A percentile compares a stretch with the other conserved stretches of the same genome.
Conservation (phyloP, 768 basidiomycete species). For the Lepiota venenata region DNA sequence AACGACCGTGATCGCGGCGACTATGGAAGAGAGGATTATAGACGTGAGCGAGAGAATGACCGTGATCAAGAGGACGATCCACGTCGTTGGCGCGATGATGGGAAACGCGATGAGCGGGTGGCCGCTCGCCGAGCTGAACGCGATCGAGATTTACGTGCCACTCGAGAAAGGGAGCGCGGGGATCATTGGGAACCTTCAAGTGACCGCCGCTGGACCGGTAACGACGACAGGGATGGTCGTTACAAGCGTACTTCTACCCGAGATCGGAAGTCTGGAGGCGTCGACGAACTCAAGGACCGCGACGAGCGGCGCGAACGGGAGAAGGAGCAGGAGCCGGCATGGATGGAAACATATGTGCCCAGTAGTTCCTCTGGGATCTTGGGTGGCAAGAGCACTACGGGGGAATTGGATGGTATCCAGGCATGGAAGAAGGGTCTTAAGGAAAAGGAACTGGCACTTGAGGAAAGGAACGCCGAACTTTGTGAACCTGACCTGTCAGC, state of each 20-base stretch:
- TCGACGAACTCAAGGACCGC: constrained; percentile 43
- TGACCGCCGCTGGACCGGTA: constrained; percentile 55
- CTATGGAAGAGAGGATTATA: constrained; percentile 33
- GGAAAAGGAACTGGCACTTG: constrained; percentile 54
- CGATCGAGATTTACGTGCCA: constrained; percentile 39
- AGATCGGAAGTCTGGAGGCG: constrained; percentile 45
- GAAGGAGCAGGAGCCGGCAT: constrained; percentile 85
- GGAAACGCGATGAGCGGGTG: constrained; percentile 74
- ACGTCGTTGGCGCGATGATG: constrained; percentile 80
- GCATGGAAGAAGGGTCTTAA: constrained; percentile 86
- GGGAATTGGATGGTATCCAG: constrained; percentile 80
- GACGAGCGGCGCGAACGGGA: constrained; percentile 53
- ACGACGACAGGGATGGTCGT: constrained; percentile 70
- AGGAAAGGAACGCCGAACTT: constrained; percentile 37
- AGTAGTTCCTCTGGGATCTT: constrained; percentile 57
- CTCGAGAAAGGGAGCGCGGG: constrained; percentile 37
- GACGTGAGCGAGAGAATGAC: constrained; percentile 40
- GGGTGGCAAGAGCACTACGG: constrained; percentile 55
- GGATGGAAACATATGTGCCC: constrained; percentile 89
- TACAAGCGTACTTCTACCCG: constrained; percentile 56
- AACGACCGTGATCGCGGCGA: constrained; percentile 32
- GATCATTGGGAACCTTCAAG: constrained; percentile 44
- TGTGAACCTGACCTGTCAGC: constrained; percentile 1
- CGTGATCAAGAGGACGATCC: constrained; percentile 60
- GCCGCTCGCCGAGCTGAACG: constrained; percentile 58